A percentile compares a stretch with the other conserved stretches of the same genome.
Evolutionary conservation across 2,329 filamentous ascomycete species (phyloP).

Genomic region (Hymenoscyphus occultus): DNA sequence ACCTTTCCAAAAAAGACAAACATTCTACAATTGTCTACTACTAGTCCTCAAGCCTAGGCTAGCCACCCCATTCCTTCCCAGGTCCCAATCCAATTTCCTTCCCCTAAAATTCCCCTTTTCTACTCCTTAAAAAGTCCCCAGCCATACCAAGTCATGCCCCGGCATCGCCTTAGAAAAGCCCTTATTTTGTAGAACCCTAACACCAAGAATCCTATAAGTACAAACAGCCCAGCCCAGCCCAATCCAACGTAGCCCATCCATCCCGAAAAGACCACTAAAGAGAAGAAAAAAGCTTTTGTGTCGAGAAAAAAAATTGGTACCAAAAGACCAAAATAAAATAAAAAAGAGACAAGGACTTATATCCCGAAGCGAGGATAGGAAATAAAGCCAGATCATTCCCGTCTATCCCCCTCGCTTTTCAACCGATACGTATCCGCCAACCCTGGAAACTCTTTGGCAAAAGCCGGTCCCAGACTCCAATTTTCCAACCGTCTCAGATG

Average conservation of each 20-base stretch:
- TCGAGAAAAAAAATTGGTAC: not conserved
- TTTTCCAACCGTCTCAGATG: constrained; percentile 74
- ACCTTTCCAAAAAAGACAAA: not conserved
- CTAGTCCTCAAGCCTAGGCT: not conserved
- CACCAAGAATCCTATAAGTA: constrained; percentile 6
- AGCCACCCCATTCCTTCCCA: not conserved
- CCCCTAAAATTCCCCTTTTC: not conserved
- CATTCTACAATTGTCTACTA: not conserved
- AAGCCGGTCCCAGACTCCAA: constrained; percentile 74
- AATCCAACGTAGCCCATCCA: not conserved
- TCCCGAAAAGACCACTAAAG: not conserved
- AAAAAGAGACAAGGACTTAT: not conserved
- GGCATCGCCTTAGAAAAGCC: no score
- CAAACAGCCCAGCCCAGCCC: not conserved
- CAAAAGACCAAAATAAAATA: not conserved
- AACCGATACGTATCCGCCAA: constrained; percentile 45
- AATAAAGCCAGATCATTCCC: constrained; percentile 7
- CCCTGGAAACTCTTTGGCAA: constrained; percentile 62
- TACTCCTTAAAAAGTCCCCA: no score
- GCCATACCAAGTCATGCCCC: no score
- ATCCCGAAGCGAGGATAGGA: not conserved
- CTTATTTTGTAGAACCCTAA: not conserved
- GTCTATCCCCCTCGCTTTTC: constrained; percentile 30
- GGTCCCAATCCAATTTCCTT: not conserved
- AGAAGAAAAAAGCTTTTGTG: not conserved